These are phyloP conservation scores for Aspergillus hiratsukae DNA, from an alignment of 2,329 filamentous ascomycete genomes.

Conservation along the genomic window DNA sequence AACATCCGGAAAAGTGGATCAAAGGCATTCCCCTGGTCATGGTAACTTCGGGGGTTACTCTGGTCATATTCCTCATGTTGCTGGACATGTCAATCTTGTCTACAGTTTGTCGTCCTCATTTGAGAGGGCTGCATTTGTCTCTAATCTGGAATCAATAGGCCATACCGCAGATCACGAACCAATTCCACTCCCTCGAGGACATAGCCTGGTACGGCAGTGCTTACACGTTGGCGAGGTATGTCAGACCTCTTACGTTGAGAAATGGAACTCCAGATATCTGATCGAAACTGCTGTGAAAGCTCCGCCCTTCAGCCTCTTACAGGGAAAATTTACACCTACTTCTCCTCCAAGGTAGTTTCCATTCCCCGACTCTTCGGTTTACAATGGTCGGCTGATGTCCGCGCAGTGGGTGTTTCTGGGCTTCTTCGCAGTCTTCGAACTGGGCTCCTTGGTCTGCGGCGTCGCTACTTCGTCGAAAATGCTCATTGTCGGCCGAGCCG, in stretches of 20 bases:
- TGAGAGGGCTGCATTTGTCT: neutral
- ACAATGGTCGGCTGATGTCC: neutral
- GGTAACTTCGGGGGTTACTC: constrained; percentile 36
- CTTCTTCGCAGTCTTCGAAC: constrained; percentile 26
- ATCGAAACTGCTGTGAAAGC: neutral
- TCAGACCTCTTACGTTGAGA: neutral
- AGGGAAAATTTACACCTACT: constrained; percentile 9
- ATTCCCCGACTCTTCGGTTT: neutral
- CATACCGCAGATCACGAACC: constrained; percentile 47
- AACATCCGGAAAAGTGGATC: constrained; percentile 10
- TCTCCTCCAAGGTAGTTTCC: constrained; percentile 24
- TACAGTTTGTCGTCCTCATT: constrained; percentile 35
- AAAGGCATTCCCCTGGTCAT: constrained; percentile 14
- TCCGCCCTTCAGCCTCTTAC: constrained; percentile 3
- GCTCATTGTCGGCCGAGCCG: constrained; percentile 26
- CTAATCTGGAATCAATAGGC: constrained; percentile 23
- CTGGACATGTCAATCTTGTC: constrained; percentile 52
- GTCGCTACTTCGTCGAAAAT: constrained; percentile 25
- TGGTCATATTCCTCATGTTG: constrained; percentile 47
- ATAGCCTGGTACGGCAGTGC: constrained; percentile 36
- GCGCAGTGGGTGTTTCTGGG: constrained; percentile 20
- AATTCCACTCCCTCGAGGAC: constrained; percentile 32
- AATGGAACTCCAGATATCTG: neutral
- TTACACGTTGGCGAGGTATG: constrained; percentile 38
- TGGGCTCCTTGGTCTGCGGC: constrained; percentile 26